phyloP scores from a whole-genome alignment of 441 rosid species.

The Lepidium campestre region DNA sequence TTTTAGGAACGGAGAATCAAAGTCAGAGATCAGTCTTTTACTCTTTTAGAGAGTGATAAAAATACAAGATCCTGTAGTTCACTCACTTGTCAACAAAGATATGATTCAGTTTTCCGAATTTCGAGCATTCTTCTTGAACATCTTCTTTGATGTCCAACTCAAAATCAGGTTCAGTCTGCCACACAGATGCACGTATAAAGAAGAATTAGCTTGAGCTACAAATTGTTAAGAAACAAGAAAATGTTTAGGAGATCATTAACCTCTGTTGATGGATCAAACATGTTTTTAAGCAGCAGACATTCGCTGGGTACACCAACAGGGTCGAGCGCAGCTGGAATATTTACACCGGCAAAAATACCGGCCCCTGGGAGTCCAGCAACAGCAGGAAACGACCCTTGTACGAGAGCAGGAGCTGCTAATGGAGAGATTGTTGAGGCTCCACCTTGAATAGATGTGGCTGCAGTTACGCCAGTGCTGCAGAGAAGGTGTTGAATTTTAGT shows the following conservation, averaged over 20 bases:
- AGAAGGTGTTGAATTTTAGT: constrained; percentile 31
- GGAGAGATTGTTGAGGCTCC: constrained; percentile 40
- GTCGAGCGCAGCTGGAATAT: constrained; percentile 41
- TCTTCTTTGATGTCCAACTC: constrained; percentile 91
- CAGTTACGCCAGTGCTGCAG: constrained; percentile 39
- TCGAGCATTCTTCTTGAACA: constrained; percentile 75
- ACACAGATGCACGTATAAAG: background rate
- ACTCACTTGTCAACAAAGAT: constrained; percentile 81
- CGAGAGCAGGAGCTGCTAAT: constrained; percentile 44
- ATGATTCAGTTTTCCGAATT: constrained; percentile 71
- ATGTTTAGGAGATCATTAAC: constrained; percentile 5
- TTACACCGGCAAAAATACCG: constrained; percentile 38
- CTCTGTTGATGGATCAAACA: constrained; percentile 93
- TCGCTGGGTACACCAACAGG: constrained; percentile 78
- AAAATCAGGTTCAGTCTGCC: constrained; percentile 80
- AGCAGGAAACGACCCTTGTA: constrained; percentile 44
- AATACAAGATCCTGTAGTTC: background rate
- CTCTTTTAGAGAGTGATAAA: background rate
- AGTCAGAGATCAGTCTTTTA: background rate
- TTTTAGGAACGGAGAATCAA: constrained; percentile 1
- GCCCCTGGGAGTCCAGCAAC: constrained; percentile 37
- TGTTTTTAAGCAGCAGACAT: constrained; percentile 82
- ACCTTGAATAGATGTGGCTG: constrained; percentile 44
- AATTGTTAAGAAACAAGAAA: background rate
- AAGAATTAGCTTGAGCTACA: background rate